phyloP scores from a whole-genome alignment of 2,329 filamentous ascomycete genomes.

The Bipolaris victoriae region DNA sequence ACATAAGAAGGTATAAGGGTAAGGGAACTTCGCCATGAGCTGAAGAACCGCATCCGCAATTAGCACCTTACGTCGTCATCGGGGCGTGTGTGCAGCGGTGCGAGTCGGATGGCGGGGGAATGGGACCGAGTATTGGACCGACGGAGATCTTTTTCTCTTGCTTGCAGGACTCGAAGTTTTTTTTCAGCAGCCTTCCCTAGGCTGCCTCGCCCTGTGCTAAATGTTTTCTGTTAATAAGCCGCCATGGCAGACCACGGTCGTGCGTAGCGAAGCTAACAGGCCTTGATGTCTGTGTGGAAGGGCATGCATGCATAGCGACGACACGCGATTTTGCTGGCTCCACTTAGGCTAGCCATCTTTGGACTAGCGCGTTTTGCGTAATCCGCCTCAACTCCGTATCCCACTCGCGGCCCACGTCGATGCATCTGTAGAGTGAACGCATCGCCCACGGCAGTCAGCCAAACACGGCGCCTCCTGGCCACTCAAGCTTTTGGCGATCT shows the following conservation, averaged over 20 bases:
- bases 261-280: slow-evolving; percentile 28
- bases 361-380: slow-evolving; percentile 11
- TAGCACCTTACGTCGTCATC: slow-evolving; percentile 45
- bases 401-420: slow-evolving; percentile 6
- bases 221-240: slow-evolving; percentile 36
- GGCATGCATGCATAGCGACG: slow-evolving; percentile 27
- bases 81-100: slow-evolving; percentile 31
- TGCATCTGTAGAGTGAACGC: slow-evolving; percentile 16
- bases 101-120: slow-evolving; percentile 44
- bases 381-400: slow-evolving; percentile 11
- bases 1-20: slow-evolving; percentile 26
- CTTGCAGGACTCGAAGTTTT: slow-evolving; percentile 25
- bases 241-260: slow-evolving; percentile 20
- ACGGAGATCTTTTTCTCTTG: slow-evolving; percentile 27
- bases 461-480: slow-evolving; percentile 8
- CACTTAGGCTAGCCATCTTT: slow-evolving; percentile 16
- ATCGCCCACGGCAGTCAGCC: slow-evolving; percentile 10
- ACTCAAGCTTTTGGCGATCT: slow-evolving; percentile 15
- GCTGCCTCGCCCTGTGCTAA: slow-evolving; percentile 22
- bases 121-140: slow-evolving; percentile 38
- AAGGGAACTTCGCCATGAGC: slow-evolving; percentile 24
- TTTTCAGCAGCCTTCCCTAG: slow-evolving; percentile 12
- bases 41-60: slow-evolving; percentile 26
- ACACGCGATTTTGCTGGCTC: slow-evolving; percentile 29
- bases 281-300: slow-evolving; percentile 31